These are phyloP conservation scores for Calonectria fujianensis DNA, from an alignment of 2,329 filamentous ascomycete species.

Conservation along the genomic window DNA sequence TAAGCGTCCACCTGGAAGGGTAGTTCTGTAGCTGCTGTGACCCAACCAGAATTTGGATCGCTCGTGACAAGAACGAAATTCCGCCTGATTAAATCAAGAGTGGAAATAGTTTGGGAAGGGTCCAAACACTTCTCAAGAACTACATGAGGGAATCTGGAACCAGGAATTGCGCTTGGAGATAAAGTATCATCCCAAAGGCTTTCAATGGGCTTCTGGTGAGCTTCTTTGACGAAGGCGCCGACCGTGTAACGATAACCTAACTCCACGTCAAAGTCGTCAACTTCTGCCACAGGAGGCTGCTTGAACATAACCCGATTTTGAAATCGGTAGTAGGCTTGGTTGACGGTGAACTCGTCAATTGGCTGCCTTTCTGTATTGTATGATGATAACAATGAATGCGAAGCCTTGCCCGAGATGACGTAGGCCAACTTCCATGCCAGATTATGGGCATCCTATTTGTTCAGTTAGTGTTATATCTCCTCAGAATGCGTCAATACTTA, in stretches of 20 bases:
- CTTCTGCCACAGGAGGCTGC: slow-evolving; percentile 8
- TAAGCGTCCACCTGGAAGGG: not conserved
- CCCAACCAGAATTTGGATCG: not conserved
- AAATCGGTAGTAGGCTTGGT: slow-evolving; percentile 19
- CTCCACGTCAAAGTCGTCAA: slow-evolving; percentile 7
- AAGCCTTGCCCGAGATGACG: slow-evolving; percentile 19
- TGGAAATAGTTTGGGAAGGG: not conserved
- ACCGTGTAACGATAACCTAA: slow-evolving; percentile 4
- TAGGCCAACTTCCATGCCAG: slow-evolving; percentile 24
- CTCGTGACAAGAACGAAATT: slow-evolving; percentile 18
- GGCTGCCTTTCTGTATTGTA: slow-evolving; percentile 19
- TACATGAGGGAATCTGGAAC: slow-evolving; percentile 21
- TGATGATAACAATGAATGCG: not conserved
- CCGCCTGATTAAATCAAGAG: slow-evolving; percentile 14
- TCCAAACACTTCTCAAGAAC: not conserved
- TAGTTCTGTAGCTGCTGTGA: not conserved
- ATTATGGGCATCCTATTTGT: slow-evolving; percentile 6
- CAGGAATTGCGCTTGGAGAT: not conserved
- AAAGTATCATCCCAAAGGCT: not conserved
- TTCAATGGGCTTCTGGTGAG: not conserved
- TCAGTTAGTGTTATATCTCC: not conserved
- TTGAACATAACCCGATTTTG: slow-evolving; percentile 21
- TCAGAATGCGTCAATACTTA: not conserved
- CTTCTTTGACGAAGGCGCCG: slow-evolving; percentile 2
- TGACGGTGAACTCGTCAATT: slow-evolving; percentile 18